phyloP scores from a whole-genome alignment of 1,139 yeast species.

The Zygoascus sp. region DNA sequence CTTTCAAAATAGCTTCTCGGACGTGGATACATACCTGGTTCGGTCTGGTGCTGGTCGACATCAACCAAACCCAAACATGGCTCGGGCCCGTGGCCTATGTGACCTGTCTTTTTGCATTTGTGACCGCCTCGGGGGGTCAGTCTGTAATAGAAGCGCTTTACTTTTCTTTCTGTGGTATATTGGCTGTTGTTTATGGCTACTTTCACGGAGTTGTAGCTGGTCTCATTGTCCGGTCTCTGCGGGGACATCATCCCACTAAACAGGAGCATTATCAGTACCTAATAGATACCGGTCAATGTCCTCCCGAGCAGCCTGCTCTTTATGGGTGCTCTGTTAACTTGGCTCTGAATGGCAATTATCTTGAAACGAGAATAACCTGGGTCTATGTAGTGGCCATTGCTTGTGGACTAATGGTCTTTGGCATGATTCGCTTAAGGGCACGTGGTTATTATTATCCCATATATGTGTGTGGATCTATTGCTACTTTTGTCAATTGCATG shows the following conservation, averaged over 20 bases:
- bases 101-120: neutral
- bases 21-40: neutral
- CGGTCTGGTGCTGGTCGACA: neutral
- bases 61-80: neutral
- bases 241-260: neutral
- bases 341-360: neutral
- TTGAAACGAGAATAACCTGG: neutral
- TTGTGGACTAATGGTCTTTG: neutral
- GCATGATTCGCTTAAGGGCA: neutral
- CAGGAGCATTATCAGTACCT: neutral
- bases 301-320: neutral
- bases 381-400: neutral
- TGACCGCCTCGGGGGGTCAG: neutral
- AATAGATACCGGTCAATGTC: neutral
- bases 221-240: neutral
- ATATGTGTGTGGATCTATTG: neutral
- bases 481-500: neutral
- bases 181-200: neutral
- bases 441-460: neutral
- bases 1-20: neutral
- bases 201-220: neutral
- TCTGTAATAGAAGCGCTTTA: neutral
- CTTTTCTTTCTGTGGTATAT: neutral
- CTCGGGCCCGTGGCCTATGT: neutral
- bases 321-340: neutral